Conservation (phyloP, 768 basidiomycete genomes). For the Lactarius indigo region DNA sequence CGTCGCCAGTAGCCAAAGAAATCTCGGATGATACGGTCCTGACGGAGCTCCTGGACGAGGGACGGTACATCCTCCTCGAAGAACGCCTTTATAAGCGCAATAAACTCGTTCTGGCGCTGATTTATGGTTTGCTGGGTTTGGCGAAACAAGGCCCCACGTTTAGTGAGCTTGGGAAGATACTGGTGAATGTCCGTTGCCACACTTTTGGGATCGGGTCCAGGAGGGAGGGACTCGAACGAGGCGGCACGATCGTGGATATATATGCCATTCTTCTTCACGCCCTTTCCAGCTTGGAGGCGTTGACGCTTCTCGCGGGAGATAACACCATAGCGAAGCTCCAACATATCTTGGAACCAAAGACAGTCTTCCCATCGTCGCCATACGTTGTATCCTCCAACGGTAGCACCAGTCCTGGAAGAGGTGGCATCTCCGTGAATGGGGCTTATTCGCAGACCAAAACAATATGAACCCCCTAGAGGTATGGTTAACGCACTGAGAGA, state of each 20-base stretch:
- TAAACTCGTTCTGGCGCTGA: conserved; percentile 59
- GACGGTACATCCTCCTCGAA: conserved; percentile 60
- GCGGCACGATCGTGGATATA: conserved; percentile 72
- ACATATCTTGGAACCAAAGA: conserved; percentile 64
- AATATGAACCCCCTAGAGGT: conserved; percentile 22
- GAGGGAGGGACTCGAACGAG: conserved; percentile 82
- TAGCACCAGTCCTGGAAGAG: conserved; percentile 28
- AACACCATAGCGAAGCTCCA: conserved; percentile 62
- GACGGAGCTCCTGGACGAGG: conserved; percentile 62
- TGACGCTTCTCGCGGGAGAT: conserved; percentile 64
- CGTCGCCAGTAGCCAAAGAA: conserved; percentile 79
- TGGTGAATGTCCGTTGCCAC: conserved; percentile 68
- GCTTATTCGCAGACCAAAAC: conserved; percentile 30
- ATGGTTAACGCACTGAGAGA: background rate
- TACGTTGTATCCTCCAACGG: conserved; percentile 57
- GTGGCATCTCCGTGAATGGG: conserved; percentile 21
- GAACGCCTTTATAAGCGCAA: conserved; percentile 53
- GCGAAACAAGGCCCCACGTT: conserved; percentile 70
- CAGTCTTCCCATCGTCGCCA: conserved; percentile 86
- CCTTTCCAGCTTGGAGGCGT: conserved; percentile 68
- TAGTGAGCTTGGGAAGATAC: conserved; percentile 62
- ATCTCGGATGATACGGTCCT: conserved; percentile 55
- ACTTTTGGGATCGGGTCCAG: conserved; percentile 74
- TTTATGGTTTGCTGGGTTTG: conserved; percentile 63
- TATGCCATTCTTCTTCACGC: conserved; percentile 66